Evolutionary conservation across 148 eudicot genomes (phyloP).

Genomic region (Vaccinium vitisidaea): DNA sequence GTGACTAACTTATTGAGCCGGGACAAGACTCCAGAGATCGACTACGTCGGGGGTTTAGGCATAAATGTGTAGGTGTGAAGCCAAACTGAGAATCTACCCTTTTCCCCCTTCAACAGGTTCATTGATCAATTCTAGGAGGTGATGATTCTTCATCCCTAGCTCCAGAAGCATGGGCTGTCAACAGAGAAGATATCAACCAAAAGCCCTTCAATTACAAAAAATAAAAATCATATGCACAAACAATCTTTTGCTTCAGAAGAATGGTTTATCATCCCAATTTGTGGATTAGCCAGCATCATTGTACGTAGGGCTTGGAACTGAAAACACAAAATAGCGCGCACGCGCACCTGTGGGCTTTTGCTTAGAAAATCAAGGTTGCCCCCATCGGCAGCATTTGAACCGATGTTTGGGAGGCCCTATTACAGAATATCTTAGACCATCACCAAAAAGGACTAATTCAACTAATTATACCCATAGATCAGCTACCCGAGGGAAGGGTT

Average conservation of each 20-base stretch:
- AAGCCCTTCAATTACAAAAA: neutral
- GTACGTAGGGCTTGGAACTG: slow-evolving; percentile 88
- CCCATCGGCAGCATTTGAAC: slow-evolving; percentile 56
- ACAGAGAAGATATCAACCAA: slow-evolving; percentile 14
- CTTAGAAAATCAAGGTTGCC: slow-evolving; percentile 82
- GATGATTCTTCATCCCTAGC: slow-evolving; percentile 80
- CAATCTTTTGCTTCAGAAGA: neutral
- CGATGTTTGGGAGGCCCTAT: slow-evolving; percentile 69
- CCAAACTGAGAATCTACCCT: slow-evolving; percentile 37
- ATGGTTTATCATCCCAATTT: slow-evolving; percentile 24
- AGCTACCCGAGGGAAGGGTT: slow-evolving; percentile 77
- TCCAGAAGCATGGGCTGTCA: slow-evolving; percentile 91
- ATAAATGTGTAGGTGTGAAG: neutral
- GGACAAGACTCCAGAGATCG: too few relatives aligned
- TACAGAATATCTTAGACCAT: slow-evolving; percentile 8
- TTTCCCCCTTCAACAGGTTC: slow-evolving; percentile 82
- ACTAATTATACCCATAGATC: slow-evolving; percentile 5
- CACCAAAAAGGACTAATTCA: slow-evolving; percentile 3
- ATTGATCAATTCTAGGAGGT: slow-evolving; percentile 66
- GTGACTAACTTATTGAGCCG: too few relatives aligned
- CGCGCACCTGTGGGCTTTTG: slow-evolving; percentile 47
- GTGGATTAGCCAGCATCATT: slow-evolving; percentile 77
- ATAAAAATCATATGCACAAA: too few relatives aligned
- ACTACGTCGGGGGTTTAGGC: too few relatives aligned
- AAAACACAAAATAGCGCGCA: neutral